Conservation (phyloP, 192 early-diverging fungal genomes). For the Diversispora eburnea region DNA sequence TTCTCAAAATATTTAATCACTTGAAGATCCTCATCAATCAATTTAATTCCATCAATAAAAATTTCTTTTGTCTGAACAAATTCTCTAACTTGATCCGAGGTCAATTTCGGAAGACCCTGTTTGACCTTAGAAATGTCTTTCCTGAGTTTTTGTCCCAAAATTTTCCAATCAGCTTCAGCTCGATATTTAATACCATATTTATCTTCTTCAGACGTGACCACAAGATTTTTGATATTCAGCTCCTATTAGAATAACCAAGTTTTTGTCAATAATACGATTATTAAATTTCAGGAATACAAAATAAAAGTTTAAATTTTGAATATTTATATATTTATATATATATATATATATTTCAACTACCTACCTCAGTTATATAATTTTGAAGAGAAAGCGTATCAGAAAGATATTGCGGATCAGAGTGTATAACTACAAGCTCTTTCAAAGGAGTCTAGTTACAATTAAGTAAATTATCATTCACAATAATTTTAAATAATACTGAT, state of each 20-base stretch:
- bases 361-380: conserved; percentile 73
- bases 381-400: conserved; percentile 81
- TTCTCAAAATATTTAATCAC: conserved; percentile 84
- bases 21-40: conserved; percentile 81
- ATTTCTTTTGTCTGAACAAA: conserved; percentile 68
- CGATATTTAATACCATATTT: conserved; percentile 92
- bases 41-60: conserved; percentile 71
- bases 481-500: neutral
- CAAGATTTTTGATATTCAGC: conserved; percentile 84
- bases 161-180: conserved; percentile 86
- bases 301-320: neutral
- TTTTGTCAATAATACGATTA: neutral
- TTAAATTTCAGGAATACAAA: too few species aligned
- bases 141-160: conserved; percentile 83
- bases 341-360: neutral
- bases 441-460: conserved; percentile 66
- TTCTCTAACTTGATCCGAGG: conserved; percentile 74
- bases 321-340: too few species aligned
- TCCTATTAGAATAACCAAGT: conserved; percentile 42
- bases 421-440: conserved; percentile 87
- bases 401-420: conserved; percentile 83
- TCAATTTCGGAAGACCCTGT: conserved; percentile 74
- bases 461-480: neutral
- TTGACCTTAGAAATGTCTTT: conserved; percentile 85
- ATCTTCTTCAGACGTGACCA: conserved; percentile 85